phyloP scores from a whole-genome alignment of 805 yeast genomes.

The Saturnispora diversa region DNA sequence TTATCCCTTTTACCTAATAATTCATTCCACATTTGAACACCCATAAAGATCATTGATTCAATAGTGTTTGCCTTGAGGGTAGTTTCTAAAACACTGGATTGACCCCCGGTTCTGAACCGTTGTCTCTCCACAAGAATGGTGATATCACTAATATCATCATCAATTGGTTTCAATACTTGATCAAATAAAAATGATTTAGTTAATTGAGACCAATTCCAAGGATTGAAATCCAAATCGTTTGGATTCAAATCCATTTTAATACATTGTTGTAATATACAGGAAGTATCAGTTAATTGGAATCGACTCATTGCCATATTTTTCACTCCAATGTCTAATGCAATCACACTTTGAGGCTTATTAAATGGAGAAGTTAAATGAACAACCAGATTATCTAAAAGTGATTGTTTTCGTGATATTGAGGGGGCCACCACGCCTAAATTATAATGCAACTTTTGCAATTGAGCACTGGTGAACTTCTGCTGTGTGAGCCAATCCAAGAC shows the following conservation, averaged over 20 bases:
- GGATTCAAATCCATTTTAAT: slow-evolving; percentile 27
- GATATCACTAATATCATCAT: slow-evolving; percentile 28
- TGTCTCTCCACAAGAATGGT: slow-evolving; percentile 47
- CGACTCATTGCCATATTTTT: slow-evolving; percentile 29
- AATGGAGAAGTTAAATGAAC: neutral
- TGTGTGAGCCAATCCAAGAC: slow-evolving; percentile 2
- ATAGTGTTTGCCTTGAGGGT: slow-evolving; percentile 45
- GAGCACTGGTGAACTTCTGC: slow-evolving; percentile 10
- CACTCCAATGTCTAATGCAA: slow-evolving; percentile 30
- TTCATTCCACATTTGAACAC: slow-evolving; percentile 10
- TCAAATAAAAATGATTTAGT: slow-evolving; percentile 18
- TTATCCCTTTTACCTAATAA: slow-evolving; percentile 1
- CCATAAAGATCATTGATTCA: slow-evolving; percentile 39
- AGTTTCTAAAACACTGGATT: slow-evolving; percentile 40
- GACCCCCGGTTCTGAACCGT: slow-evolving; percentile 42
- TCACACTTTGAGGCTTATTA: slow-evolving; percentile 15
- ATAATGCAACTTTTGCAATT: slow-evolving; percentile 1
- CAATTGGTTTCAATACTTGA: slow-evolving; percentile 11
- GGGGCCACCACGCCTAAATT: slow-evolving; percentile 10
- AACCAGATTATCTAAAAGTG: slow-evolving; percentile 6
- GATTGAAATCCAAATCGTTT: slow-evolving; percentile 22
- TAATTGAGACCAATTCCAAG: slow-evolving; percentile 23
- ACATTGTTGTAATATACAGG: slow-evolving; percentile 23
- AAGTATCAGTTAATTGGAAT: slow-evolving; percentile 11
- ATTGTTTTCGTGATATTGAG: neutral